A percentile compares a stretch with the other conserved stretches of the same genome.
Conservation (phyloP, 352 stramenopile species). For the Phytopythium boreale region DNA sequence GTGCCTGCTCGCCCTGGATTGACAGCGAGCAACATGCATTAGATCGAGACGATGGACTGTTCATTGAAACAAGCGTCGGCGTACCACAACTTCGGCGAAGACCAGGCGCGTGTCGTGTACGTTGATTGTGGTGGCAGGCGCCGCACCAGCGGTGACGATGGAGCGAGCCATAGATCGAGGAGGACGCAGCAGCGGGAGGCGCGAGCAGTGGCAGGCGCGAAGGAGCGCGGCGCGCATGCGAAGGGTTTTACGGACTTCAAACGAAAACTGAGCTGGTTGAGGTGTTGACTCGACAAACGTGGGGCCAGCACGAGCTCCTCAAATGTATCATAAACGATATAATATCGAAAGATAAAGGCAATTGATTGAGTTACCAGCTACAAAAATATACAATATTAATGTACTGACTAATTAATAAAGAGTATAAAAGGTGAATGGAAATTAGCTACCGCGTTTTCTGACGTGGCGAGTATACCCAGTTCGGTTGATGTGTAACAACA, state of each 20-base stretch:
- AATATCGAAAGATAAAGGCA: too few species aligned
- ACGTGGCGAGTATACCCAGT: too few species aligned
- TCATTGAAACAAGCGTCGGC: background rate
- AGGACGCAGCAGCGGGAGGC: slow-evolving; percentile 8
- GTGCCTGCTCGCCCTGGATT: slow-evolving; percentile 37
- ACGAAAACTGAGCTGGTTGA: background rate
- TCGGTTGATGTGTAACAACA: too few species aligned
- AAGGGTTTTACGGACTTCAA: background rate
- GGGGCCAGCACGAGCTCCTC: too few species aligned
- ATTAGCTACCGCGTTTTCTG: too few species aligned
- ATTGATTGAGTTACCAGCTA: too few species aligned
- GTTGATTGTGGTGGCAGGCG: background rate
- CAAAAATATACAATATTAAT: too few species aligned
- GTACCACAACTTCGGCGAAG: slow-evolving; percentile 47
- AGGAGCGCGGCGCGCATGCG: slow-evolving; percentile 5
- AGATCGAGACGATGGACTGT: background rate
- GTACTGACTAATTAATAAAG: too few species aligned
- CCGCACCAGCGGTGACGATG: background rate
- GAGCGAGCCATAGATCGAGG: background rate
- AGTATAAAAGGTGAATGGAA: too few species aligned
- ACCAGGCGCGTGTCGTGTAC: slow-evolving; percentile 35
- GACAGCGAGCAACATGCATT: background rate
- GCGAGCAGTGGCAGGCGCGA: slow-evolving; percentile 1
- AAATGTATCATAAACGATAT: too few species aligned
- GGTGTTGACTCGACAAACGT: too few species aligned